Evolutionary conservation across 805 yeast species (phyloP), one percentile per base, ranked within the genome.

Genomic region (Ogataea saltuana): DNA sequence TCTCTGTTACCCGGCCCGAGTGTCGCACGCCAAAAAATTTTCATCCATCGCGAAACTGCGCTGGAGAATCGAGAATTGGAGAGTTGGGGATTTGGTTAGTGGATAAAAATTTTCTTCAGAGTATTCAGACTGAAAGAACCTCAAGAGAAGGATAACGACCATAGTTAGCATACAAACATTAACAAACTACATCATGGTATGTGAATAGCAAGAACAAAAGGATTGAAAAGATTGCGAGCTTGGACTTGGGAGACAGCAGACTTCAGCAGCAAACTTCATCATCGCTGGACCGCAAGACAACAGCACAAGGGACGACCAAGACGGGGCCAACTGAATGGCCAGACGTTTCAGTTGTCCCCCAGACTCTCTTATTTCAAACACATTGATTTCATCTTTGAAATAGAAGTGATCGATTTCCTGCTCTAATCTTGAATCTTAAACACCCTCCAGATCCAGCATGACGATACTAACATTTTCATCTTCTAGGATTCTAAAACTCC

Each of bases 401-500:
- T n/a, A n/a, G n/a, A n/a, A n/a, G n/a, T n/a, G n/a, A n/a, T n/a
- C n/a, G n/a, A n/a, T n/a, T n/a, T n/a, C n/a, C 33, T 15, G 11
- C 33, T 15, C 16, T 5, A 9, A 4, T 9, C 33, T 29, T 26
- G 11, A 28, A 18, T 25, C 23, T 9, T 12, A 26, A n/a, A 16
- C 21, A 20, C 32, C 46, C 31, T 33, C 8, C 20, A 20, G 16
- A 4, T 12, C 15, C 34, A 16, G n/a, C 17, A 21, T 6, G 23
- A 31, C 31, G 33, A 35, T 41, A 47, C 47, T 46, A 45, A 48
- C 49, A 21, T 11, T 16, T 34, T 17, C 33, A n/a, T n/a, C n/a
- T n/a, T 42, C 35, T 38, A 70, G 81, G 81, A 75, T 66, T 69
- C 79, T 58, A 78, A 83, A 76, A 82, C 88, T 75, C 96, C 96